Percentiles rank a stretch among this genome's conserved stretches.
These are phyloP conservation scores for Chalaropsis ovoidea DNA, from an alignment of 2,329 filamentous ascomycete genomes.

Conservation along the genomic window DNA sequence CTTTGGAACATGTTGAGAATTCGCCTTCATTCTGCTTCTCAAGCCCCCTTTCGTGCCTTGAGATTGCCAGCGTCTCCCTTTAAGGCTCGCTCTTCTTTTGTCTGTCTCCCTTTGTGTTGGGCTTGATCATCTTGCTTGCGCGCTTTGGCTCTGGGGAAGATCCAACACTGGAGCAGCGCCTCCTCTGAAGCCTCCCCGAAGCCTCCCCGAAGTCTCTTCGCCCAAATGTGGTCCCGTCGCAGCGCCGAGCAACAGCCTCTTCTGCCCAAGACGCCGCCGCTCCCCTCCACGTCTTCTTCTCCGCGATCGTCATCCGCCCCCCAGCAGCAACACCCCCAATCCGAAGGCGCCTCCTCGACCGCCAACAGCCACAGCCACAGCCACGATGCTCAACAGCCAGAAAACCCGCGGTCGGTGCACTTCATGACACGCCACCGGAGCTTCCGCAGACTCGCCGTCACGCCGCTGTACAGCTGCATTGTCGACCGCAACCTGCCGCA, in stretches of 20 bases:
- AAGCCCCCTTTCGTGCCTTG: not conserved
- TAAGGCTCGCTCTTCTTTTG: not conserved
- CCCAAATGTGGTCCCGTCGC: not conserved
- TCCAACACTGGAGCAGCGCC: too few relatives aligned
- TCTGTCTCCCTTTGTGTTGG: not conserved
- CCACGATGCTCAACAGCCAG: not conserved
- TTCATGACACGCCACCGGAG: constrained; percentile 15
- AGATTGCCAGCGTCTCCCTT: not conserved
- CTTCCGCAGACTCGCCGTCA: constrained; percentile 15
- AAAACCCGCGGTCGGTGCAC: not conserved
- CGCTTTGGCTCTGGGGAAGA: not conserved
- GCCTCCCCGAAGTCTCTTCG: not conserved
- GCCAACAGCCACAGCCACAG: not conserved
- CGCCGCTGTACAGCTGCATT: constrained; percentile 43
- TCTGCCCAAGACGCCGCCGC: not conserved
- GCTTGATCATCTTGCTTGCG: not conserved
- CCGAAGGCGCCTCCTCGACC: not conserved
- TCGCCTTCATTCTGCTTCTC: not conserved
- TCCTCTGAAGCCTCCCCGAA: not conserved
- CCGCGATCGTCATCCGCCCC: not conserved
- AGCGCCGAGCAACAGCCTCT: constrained; percentile 15
- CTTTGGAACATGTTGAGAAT: not conserved
- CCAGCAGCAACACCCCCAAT: not conserved
- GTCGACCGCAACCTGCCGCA: constrained; percentile 52
- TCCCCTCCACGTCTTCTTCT: not conserved